These are phyloP conservation scores for Ganoderma meredithae DNA, from an alignment of 1,284 basidiomycete species.

Conservation along the genomic window DNA sequence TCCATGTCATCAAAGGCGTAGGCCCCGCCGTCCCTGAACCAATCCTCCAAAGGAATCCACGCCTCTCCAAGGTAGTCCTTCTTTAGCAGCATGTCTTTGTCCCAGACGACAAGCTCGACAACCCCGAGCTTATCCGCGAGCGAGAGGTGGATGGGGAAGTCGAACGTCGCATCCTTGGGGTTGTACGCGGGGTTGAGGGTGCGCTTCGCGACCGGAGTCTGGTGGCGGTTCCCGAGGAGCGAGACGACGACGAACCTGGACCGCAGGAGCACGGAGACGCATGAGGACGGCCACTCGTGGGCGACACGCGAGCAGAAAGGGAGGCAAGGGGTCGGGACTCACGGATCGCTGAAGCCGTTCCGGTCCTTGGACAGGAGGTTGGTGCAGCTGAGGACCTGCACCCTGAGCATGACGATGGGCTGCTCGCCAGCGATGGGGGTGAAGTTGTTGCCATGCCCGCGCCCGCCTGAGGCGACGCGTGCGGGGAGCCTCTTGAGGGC, in stretches of 20 bases:
- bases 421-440: slow-evolving; percentile 65
- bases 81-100: slow-evolving; percentile 84
- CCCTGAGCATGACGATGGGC: slow-evolving; percentile 68
- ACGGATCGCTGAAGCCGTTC: slow-evolving; percentile 79
- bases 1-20: slow-evolving; percentile 62
- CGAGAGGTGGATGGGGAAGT: slow-evolving; percentile 83
- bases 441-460: slow-evolving; percentile 50
- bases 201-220: slow-evolving; percentile 84
- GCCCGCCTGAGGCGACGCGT: slow-evolving; percentile 49
- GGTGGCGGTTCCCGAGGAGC: slow-evolving; percentile 68
- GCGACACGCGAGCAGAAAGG: slow-evolving; percentile 12
- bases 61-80: slow-evolving; percentile 96
- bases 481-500: slow-evolving; percentile 54
- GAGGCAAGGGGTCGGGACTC: slow-evolving; percentile 40
- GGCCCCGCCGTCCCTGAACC: slow-evolving; percentile 69
- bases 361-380: slow-evolving; percentile 69
- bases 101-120: slow-evolving; percentile 92
- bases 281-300: slow-evolving; percentile 5
- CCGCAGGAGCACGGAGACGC: background rate
- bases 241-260: slow-evolving; percentile 77
- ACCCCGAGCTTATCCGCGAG: slow-evolving; percentile 77
- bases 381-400: slow-evolving; percentile 72
- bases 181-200: slow-evolving; percentile 80
- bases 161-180: slow-evolving; percentile 82
- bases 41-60: slow-evolving; percentile 78